A percentile compares a stretch with the other conserved stretches of the same genome.
Evolutionary conservation across 1,284 basidiomycete species (phyloP).

Genomic region (Termitomyces sp.): DNA sequence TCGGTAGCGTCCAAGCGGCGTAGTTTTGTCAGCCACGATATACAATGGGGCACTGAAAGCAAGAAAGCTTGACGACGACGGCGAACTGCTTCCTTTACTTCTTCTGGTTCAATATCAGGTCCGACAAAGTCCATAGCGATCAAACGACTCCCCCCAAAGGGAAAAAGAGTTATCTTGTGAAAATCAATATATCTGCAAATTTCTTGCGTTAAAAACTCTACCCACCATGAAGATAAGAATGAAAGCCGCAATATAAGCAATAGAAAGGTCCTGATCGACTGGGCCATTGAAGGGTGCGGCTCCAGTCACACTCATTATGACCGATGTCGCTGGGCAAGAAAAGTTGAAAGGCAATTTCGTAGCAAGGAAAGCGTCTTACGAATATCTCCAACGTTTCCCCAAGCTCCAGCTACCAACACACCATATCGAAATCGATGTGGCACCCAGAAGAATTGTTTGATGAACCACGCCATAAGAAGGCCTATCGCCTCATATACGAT

Average conservation of each 20-base stretch:
- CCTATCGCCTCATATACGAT: constrained; percentile 51
- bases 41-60: constrained; percentile 6
- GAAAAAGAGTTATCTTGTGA: constrained; percentile 56
- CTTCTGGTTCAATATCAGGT: constrained; percentile 53
- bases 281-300: constrained; percentile 31
- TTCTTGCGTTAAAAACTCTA: background rate
- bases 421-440: constrained; percentile 67
- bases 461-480: constrained; percentile 47
- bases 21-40: constrained; percentile 3
- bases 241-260: constrained; percentile 57
- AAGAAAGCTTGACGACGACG: constrained; percentile 22
- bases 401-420: constrained; percentile 61
- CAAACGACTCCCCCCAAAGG: constrained; percentile 47
- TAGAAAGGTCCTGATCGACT: constrained; percentile 42
- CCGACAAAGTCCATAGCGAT: constrained; percentile 59
- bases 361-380: constrained; percentile 40
- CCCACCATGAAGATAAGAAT: constrained; percentile 34
- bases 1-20: background rate
- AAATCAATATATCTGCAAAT: background rate
- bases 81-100: constrained; percentile 39
- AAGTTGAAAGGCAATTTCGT: background rate
- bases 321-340: constrained; percentile 48
- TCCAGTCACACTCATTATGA: constrained; percentile 33
- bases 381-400: constrained; percentile 63
- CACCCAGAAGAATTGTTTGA: constrained; percentile 70